These are phyloP conservation scores for Neobulgaria alba DNA, from an alignment of 2,329 filamentous ascomycete species.

Conservation along the genomic window DNA sequence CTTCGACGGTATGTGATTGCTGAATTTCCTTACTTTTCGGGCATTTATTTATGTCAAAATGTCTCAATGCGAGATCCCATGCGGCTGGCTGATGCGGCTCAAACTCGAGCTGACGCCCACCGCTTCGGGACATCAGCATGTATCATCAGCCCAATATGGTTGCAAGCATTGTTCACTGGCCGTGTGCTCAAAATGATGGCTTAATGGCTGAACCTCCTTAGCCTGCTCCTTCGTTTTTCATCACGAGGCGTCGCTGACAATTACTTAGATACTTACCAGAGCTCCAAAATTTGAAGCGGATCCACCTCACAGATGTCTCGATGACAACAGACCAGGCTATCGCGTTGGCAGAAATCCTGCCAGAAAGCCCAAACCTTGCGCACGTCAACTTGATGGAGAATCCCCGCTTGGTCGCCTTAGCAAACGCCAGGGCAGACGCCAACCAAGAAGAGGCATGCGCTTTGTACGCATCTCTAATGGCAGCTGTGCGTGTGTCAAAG, in stretches of 20 bases:
- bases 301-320: constrained; percentile 79
- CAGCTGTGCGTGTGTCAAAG: constrained; percentile 74
- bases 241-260: constrained; percentile 11
- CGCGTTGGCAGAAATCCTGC: constrained; percentile 79
- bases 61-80: constrained; percentile 4
- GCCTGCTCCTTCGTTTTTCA: neutral
- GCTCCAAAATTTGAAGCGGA: constrained; percentile 66
- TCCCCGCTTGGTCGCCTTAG: constrained; percentile 58
- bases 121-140: constrained; percentile 10
- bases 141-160: constrained; percentile 7
- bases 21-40: neutral
- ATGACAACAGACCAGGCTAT: constrained; percentile 85
- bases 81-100: constrained; percentile 17
- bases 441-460: constrained; percentile 90
- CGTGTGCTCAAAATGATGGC: neutral
- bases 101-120: constrained; percentile 8
- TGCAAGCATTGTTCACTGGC: no score
- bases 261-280: constrained; percentile 63
- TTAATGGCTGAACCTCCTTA: neutral
- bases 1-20: constrained; percentile 55
- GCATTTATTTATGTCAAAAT: neutral
- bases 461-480: constrained; percentile 83
- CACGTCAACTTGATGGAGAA: constrained; percentile 88
- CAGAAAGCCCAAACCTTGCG: constrained; percentile 71
- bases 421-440: constrained; percentile 67